phyloP scores from a whole-genome alignment of 306 rosid genomes.

The Vigna nakashimae region DNA sequence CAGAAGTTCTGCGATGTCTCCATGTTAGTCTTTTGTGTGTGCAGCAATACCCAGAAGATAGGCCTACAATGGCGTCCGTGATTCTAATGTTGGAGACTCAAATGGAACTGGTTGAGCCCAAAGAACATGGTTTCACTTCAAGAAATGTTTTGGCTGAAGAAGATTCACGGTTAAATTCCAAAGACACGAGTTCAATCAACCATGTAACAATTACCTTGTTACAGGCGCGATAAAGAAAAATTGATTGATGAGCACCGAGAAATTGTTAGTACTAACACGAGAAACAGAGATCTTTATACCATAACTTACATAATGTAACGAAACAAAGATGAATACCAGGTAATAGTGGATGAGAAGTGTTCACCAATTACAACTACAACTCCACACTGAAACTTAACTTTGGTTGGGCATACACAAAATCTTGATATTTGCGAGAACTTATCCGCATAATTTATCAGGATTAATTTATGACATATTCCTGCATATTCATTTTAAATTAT shows the following conservation, averaged over 20 bases:
- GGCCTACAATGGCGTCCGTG: slow-evolving; percentile 45
- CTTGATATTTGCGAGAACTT: no score
- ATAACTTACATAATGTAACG: no score
- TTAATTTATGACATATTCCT: no score
- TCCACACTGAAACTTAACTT: no score
- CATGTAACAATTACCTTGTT: neutral
- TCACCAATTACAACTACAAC: no score
- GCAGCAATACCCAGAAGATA: slow-evolving; percentile 47
- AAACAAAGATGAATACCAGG: no score
- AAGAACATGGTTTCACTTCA: slow-evolving; percentile 56
- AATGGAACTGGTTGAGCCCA: slow-evolving; percentile 53
- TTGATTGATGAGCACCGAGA: neutral
- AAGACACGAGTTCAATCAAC: slow-evolving; percentile 36
- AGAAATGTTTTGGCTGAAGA: neutral
- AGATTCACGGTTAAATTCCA: slow-evolving; percentile 28
- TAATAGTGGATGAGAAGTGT: no score
- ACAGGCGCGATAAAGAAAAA: neutral
- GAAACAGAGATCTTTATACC: no score
- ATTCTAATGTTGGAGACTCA: slow-evolving; percentile 56
- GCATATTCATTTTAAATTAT: no score
- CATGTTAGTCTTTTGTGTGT: slow-evolving; percentile 59
- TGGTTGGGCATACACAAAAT: no score
- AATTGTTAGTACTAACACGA: no score
- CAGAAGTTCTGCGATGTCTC: slow-evolving; percentile 51
- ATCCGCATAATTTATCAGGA: no score